phyloP scores from a whole-genome alignment of 768 basidiomycete genomes.

The Pulveroboletus sp. region DNA sequence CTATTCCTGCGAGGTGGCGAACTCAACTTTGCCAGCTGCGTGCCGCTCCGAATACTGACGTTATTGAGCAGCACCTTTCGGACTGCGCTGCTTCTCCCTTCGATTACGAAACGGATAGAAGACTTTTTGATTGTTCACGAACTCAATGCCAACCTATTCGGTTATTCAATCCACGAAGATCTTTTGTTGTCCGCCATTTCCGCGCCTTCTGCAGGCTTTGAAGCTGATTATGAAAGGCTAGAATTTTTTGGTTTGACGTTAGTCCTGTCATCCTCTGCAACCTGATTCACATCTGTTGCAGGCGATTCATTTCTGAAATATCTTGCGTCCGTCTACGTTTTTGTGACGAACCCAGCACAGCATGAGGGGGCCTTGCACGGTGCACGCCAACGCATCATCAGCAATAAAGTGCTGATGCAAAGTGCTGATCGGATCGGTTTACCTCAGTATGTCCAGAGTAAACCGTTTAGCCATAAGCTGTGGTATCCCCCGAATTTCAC shows the following conservation, averaged over 20 bases:
- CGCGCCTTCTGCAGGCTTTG: slow-evolving; percentile 62
- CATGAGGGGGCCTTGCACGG: slow-evolving; percentile 67
- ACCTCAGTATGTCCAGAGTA: slow-evolving; percentile 69
- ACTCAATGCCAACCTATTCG: slow-evolving; percentile 65
- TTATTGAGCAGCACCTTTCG: slow-evolving; percentile 51
- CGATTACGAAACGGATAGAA: slow-evolving; percentile 67
- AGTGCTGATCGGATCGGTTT: slow-evolving; percentile 55
- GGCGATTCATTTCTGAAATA: slow-evolving; percentile 86
- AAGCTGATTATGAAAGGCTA: slow-evolving; percentile 77
- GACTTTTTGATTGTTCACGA: slow-evolving; percentile 73
- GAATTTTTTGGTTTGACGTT: slow-evolving; percentile 66
- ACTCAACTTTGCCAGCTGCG: slow-evolving; percentile 17
- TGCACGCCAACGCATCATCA: slow-evolving; percentile 65
- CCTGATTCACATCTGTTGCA: slow-evolving; percentile 12
- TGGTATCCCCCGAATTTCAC: slow-evolving; percentile 57
- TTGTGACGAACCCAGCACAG: slow-evolving; percentile 59
- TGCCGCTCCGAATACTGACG: slow-evolving; percentile 20
- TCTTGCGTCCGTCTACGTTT: slow-evolving; percentile 67
- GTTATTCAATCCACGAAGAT: slow-evolving; percentile 54
- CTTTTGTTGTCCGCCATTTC: slow-evolving; percentile 63
- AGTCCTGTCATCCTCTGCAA: slow-evolving; percentile 18
- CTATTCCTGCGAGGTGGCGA: slow-evolving; percentile 64
- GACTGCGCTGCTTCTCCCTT: slow-evolving; percentile 68
- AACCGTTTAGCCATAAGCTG: slow-evolving; percentile 57
- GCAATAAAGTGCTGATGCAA: slow-evolving; percentile 61